Evolutionary conservation across 2,329 filamentous ascomycete species (phyloP).

Genomic region (Sporothrix schenckii): DNA sequence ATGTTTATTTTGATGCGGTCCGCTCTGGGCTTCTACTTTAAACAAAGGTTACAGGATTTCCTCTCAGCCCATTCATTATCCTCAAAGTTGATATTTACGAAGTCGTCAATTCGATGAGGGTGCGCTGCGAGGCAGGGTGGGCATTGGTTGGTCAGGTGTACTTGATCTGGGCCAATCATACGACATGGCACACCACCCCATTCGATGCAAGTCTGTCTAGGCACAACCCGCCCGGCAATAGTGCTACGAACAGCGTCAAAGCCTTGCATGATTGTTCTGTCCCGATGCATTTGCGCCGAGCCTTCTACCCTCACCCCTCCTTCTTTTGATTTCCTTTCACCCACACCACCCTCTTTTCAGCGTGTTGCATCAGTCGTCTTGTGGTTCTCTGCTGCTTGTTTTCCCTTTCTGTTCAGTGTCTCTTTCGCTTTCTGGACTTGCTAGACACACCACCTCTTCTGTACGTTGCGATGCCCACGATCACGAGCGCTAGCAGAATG

Average conservation of each 20-base stretch:
- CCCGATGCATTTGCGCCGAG: background rate
- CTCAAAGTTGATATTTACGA: background rate
- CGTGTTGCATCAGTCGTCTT: background rate
- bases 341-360: slow-evolving; percentile 20
- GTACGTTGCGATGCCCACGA: slow-evolving; percentile 8
- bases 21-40: background rate
- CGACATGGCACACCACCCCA: slow-evolving; percentile 25
- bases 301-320: slow-evolving; percentile 4
- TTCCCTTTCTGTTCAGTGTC: background rate
- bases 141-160: slow-evolving; percentile 34
- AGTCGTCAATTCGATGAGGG: background rate
- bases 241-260: slow-evolving; percentile 19
- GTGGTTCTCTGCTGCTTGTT: background rate
- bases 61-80: background rate
- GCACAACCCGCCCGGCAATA: slow-evolving; percentile 23
- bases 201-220: slow-evolving; percentile 20
- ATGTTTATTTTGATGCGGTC: background rate
- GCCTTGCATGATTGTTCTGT: slow-evolving; percentile 28
- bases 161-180: slow-evolving; percentile 29
- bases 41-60: background rate
- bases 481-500: slow-evolving; percentile 21
- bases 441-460: background rate
- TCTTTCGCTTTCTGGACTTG: background rate
- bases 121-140: slow-evolving; percentile 30
- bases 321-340: background rate